Conservation (phyloP, 2,329 filamentous ascomycete genomes). For the Penicillium vulpinum region DNA sequence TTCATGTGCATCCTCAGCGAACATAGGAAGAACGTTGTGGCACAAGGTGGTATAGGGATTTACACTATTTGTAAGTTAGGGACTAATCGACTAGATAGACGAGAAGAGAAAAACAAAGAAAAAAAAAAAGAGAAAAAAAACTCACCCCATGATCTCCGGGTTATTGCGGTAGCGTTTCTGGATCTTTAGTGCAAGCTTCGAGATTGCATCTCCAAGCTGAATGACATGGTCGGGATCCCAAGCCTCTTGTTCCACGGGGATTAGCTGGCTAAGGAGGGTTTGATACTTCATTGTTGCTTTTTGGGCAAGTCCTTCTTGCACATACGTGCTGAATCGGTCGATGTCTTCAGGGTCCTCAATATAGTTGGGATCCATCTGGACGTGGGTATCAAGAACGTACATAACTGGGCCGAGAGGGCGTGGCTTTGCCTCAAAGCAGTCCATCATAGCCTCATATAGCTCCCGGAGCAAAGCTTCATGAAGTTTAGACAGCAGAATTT, state of each 20-base stretch:
- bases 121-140: conserved; percentile 42
- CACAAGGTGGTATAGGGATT: conserved; percentile 71
- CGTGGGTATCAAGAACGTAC: conserved; percentile 77
- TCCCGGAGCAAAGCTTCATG: conserved; percentile 84
- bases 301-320: conserved; percentile 70
- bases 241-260: conserved; percentile 75
- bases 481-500: conserved; percentile 70
- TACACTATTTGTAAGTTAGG: conserved; percentile 42
- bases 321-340: conserved; percentile 68
- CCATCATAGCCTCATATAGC: conserved; percentile 81
- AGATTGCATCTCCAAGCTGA: conserved; percentile 80
- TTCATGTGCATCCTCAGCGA: conserved; percentile 84
- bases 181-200: conserved; percentile 82
- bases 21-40: conserved; percentile 81
- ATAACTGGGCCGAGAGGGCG: conserved; percentile 77
- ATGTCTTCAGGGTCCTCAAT: conserved; percentile 68
- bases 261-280: conserved; percentile 72
- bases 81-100: conserved; percentile 27
- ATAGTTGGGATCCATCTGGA: conserved; percentile 76
- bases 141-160: conserved; percentile 77
- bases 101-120: conserved; percentile 51
- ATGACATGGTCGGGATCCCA: conserved; percentile 94
- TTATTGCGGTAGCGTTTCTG: conserved; percentile 89
- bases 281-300: conserved; percentile 80
- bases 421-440: conserved; percentile 85